phyloP scores from a whole-genome alignment of 257 asterid genomes.

The Petunia axillaris region DNA sequence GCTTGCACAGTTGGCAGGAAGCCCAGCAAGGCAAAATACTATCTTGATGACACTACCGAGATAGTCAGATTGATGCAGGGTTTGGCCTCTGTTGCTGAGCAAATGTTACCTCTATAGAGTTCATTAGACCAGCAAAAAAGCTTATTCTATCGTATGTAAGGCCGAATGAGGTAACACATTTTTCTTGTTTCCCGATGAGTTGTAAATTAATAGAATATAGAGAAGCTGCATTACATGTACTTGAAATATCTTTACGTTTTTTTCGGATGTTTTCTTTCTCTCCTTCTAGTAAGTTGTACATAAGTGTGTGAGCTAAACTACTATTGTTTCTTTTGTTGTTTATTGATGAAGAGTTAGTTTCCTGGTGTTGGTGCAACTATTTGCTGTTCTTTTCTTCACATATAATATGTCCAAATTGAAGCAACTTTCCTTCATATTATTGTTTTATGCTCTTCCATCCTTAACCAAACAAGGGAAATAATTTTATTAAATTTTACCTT shows the following conservation, averaged over 20 bases:
- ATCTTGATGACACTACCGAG: constrained; percentile 80
- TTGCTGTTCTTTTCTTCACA: no score
- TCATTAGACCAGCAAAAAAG: no score
- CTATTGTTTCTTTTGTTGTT: background rate
- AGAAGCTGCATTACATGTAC: background rate
- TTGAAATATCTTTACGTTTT: no score
- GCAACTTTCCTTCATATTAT: no score
- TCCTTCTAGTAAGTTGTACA: background rate
- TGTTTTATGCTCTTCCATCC: background rate
- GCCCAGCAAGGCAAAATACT: constrained; percentile 89
- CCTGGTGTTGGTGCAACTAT: no score
- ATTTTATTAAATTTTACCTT: no score
- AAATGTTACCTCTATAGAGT: constrained; percentile 35
- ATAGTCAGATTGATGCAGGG: constrained; percentile 78
- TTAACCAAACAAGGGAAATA: background rate
- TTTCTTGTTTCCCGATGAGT: background rate
- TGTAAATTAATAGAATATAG: constrained; percentile 20
- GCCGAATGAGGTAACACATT: background rate
- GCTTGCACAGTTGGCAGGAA: constrained; percentile 83
- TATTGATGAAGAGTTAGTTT: no score
- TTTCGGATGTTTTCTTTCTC: background rate
- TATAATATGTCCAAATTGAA: no score
- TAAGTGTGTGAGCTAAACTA: background rate
- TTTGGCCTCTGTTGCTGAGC: constrained; percentile 75
- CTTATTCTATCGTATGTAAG: no score